Percentiles rank a stretch among this genome's conserved stretches.
phyloP scores from a whole-genome alignment of 257 asterid genomes.

The Craterostigma plantagineum region DNA sequence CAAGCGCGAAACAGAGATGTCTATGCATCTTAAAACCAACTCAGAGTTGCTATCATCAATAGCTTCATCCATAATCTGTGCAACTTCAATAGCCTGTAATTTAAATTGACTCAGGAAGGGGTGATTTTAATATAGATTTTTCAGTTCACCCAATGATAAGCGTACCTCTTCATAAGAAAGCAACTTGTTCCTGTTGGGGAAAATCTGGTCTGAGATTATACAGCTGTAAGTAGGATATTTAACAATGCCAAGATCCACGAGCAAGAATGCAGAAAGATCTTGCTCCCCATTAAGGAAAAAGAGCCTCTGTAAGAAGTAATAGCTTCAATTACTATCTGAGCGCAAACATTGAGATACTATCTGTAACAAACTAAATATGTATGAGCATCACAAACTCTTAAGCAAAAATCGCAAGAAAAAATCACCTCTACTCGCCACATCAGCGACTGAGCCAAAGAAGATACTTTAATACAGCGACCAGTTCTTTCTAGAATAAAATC shows the following conservation, averaged over 20 bases:
- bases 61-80: constrained; percentile 74
- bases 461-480: constrained; percentile 49
- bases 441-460: constrained; percentile 54
- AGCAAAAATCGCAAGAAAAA: constrained; percentile 9
- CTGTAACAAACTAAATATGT: too few species aligned
- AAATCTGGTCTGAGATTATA: constrained; percentile 38
- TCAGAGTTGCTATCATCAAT: constrained; percentile 43
- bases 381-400: constrained; percentile 7
- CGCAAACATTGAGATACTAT: too few species aligned
- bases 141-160: constrained; percentile 5
- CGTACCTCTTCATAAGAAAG: constrained; percentile 82
- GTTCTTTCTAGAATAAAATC: constrained; percentile 31
- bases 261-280: constrained; percentile 75
- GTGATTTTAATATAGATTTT: constrained; percentile 1
- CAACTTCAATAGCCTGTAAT: constrained; percentile 70
- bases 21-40: constrained; percentile 55
- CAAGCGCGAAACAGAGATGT: constrained; percentile 35
- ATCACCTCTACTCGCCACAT: constrained; percentile 92
- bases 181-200: constrained; percentile 41
- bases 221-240: constrained; percentile 80
- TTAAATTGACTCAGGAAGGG: constrained; percentile 9
- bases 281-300: constrained; percentile 96
- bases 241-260: constrained; percentile 73
- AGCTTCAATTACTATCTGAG: not conserved
- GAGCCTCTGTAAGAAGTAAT: constrained; percentile 45